phyloP scores from a whole-genome alignment of 805 yeast species.

The Barnettozyma pratensis region DNA sequence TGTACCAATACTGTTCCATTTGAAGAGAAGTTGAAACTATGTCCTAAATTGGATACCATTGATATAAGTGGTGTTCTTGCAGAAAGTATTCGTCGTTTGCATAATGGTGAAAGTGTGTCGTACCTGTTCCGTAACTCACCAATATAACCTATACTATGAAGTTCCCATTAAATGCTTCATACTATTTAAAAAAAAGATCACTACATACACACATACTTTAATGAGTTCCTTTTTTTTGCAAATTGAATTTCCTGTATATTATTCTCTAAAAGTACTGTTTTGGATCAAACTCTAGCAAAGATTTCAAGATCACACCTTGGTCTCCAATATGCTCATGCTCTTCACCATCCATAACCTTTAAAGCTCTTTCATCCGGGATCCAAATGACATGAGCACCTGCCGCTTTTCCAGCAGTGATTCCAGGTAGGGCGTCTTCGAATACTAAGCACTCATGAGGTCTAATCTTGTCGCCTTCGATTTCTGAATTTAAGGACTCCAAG shows the following conservation, averaged over 20 bases:
- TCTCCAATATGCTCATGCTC: constrained; percentile 46
- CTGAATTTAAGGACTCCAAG: constrained; percentile 61
- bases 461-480: constrained; percentile 40
- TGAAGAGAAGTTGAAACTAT: constrained; percentile 50
- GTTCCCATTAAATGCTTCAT: background rate
- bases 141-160: constrained; percentile 10
- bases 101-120: constrained; percentile 82
- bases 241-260: no score
- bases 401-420: constrained; percentile 76
- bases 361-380: constrained; percentile 85
- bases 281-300: constrained; percentile 50
- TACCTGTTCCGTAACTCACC: constrained; percentile 72
- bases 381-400: constrained; percentile 87
- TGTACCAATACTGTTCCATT: constrained; percentile 82
- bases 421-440: constrained; percentile 95
- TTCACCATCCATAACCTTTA: constrained; percentile 45
- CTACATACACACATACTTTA: no score
- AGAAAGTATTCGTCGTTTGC: constrained; percentile 79
- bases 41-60: constrained; percentile 61
- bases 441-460: constrained; percentile 75
- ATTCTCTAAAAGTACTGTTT: constrained; percentile 33
- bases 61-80: constrained; percentile 74
- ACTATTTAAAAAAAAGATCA: background rate
- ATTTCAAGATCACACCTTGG: constrained; percentile 50
- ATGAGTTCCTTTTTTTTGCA: no score